A percentile compares a stretch with the other conserved stretches of the same genome.
Evolutionary conservation across 108 stramenopile genomes (phyloP).

Genomic region (Aurantiochytrium sp.): DNA sequence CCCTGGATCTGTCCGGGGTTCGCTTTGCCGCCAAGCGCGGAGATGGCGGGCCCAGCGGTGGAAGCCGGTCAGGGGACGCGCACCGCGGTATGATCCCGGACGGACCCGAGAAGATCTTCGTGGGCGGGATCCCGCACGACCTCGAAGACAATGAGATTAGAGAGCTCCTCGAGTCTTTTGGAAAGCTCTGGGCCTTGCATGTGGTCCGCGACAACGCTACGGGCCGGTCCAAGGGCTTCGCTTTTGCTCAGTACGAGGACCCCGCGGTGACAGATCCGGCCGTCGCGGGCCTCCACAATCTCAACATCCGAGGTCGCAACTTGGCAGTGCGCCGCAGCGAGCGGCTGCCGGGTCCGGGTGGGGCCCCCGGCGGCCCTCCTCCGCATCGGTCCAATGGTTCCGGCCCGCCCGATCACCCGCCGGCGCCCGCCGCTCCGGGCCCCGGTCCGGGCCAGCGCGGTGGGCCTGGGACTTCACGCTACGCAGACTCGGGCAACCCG

Average conservation of each 20-base stretch:
- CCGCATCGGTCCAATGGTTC: too few relatives aligned
- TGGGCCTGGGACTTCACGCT: not conserved
- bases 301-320: slow-evolving; percentile 86
- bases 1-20: slow-evolving; percentile 51
- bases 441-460: not conserved
- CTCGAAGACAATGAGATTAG: slow-evolving; percentile 81
- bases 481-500: not conserved
- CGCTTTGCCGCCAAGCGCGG: slow-evolving; percentile 56
- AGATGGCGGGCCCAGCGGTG: not conserved
- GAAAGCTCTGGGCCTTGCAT: slow-evolving; percentile 80
- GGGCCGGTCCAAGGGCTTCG: slow-evolving; percentile 83
- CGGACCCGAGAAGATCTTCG: slow-evolving; percentile 96
- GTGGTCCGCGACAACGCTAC: slow-evolving; percentile 76
- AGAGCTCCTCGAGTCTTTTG: slow-evolving; percentile 87
- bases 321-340: slow-evolving; percentile 66
- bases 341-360: slow-evolving; percentile 53
- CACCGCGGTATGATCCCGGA: slow-evolving; percentile 73
- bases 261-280: slow-evolving; percentile 71
- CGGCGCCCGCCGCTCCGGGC: too few relatives aligned
- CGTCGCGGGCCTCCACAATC: slow-evolving; percentile 85
- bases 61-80: not conserved
- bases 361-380: slow-evolving; percentile 41
- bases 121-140: slow-evolving; percentile 94
- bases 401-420: too few relatives aligned
- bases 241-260: slow-evolving; percentile 89